A percentile compares a stretch with the other conserved stretches of the same genome.
phyloP scores from a whole-genome alignment of 2,329 filamentous ascomycete genomes.

The Plectosphaerella plurivora region DNA sequence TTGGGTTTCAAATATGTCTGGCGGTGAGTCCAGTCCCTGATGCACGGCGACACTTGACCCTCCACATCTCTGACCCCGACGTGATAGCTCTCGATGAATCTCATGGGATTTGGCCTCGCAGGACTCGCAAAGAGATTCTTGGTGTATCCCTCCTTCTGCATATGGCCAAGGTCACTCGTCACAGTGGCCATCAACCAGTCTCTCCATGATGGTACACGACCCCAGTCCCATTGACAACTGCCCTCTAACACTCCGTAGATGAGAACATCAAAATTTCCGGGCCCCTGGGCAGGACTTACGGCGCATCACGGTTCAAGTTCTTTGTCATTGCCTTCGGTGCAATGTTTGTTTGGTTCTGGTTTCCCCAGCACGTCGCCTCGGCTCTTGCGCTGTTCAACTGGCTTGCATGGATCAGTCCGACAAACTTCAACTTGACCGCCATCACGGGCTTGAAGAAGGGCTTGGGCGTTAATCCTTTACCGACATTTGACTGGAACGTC shows the following conservation, averaged over 20 bases:
- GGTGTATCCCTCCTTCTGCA: slow-evolving; percentile 41
- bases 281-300: slow-evolving; percentile 25
- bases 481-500: slow-evolving; percentile 37
- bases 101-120: slow-evolving; percentile 48
- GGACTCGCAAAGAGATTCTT: slow-evolving; percentile 41
- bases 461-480: slow-evolving; percentile 30
- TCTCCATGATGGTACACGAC: slow-evolving; percentile 29
- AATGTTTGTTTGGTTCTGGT: slow-evolving; percentile 49
- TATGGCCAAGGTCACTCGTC: slow-evolving; percentile 46
- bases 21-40: too few relatives aligned
- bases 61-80: too few relatives aligned
- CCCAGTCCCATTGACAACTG: slow-evolving; percentile 5
- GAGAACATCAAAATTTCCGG: slow-evolving; percentile 18
- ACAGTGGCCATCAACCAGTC: slow-evolving; percentile 40
- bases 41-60: too few relatives aligned
- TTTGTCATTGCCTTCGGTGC: slow-evolving; percentile 34
- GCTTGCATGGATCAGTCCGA: slow-evolving; percentile 45
- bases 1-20: too few relatives aligned
- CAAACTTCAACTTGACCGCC: slow-evolving; percentile 26
- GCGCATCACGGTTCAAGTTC: slow-evolving; percentile 33
- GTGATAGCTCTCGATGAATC: slow-evolving; percentile 35
- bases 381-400: slow-evolving; percentile 42
- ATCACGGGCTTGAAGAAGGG: slow-evolving; percentile 30
- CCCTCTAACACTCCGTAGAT: slow-evolving; percentile 3
- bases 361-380: slow-evolving; percentile 45